Evolutionary conservation across 495 filamentous ascomycete genomes (phyloP).

Genomic region (Aspergillus leporis): DNA sequence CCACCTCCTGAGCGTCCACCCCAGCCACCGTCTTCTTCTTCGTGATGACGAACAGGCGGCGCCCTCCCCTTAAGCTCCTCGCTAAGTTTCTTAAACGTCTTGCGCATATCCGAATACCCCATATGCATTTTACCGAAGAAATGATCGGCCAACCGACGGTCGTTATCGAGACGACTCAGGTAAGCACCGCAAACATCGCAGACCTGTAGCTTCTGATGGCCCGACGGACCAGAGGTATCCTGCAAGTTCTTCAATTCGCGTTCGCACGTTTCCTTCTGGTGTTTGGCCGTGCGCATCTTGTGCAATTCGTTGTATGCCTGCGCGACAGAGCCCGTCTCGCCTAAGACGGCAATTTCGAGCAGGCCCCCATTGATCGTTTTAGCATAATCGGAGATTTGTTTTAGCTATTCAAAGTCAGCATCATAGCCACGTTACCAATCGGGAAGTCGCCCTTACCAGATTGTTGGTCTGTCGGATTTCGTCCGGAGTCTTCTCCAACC

Average conservation of each 20-base stretch:
- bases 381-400: slow-evolving; percentile 80
- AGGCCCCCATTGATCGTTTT: slow-evolving; percentile 79
- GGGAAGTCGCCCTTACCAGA: slow-evolving; percentile 47
- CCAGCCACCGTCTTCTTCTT: slow-evolving; percentile 56
- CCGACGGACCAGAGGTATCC: slow-evolving; percentile 86
- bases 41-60: slow-evolving; percentile 56
- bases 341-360: slow-evolving; percentile 82
- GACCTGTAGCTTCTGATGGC: slow-evolving; percentile 97
- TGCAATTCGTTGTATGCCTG: slow-evolving; percentile 83
- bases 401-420: slow-evolving; percentile 51
- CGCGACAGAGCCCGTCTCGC: slow-evolving; percentile 76
- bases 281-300: slow-evolving; percentile 76
- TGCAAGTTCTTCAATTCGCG: slow-evolving; percentile 87
- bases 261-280: slow-evolving; percentile 81
- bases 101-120: slow-evolving; percentile 96
- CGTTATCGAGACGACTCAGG: slow-evolving; percentile 87
- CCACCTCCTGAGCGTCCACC: slow-evolving; percentile 48
- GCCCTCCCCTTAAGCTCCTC: slow-evolving; percentile 79
- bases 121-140: slow-evolving; percentile 99
- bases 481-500: slow-evolving; percentile 96
- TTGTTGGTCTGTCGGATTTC: slow-evolving; percentile 97
- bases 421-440: not conserved
- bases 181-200: slow-evolving; percentile 98
- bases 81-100: slow-evolving; percentile 79
- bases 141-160: slow-evolving; percentile 89